These are phyloP conservation scores for Aspergillus pseudoterreus DNA, from an alignment of 2,329 filamentous ascomycete genomes.

Conservation along the genomic window DNA sequence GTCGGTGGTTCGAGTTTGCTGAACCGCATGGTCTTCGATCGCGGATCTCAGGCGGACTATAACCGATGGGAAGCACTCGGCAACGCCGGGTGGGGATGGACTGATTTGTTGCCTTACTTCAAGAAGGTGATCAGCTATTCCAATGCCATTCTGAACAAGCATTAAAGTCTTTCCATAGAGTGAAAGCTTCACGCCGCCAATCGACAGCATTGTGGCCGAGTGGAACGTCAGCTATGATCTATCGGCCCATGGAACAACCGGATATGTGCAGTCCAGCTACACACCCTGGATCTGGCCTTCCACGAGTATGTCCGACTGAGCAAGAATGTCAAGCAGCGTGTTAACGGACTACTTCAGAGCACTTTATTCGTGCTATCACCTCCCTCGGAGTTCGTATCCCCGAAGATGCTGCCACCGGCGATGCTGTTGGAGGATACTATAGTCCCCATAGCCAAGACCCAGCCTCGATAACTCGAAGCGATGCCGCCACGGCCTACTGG, in stretches of 20 bases:
- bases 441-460: slow-evolving; percentile 5
- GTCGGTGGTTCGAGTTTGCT: slow-evolving; percentile 6
- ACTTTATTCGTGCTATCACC: slow-evolving; percentile 4
- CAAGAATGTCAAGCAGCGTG: neutral
- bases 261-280: slow-evolving; percentile 6
- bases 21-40: slow-evolving; percentile 6
- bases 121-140: slow-evolving; percentile 1
- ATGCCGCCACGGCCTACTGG: slow-evolving; percentile 3
- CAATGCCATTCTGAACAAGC: neutral
- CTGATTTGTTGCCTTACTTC: slow-evolving; percentile 1
- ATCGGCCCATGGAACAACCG: slow-evolving; percentile 1
- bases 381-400: neutral
- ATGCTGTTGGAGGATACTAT: slow-evolving; percentile 4
- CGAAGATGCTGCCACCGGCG: slow-evolving; percentile 3
- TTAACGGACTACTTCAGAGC: neutral
- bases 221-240: slow-evolving; percentile 1
- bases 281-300: slow-evolving; percentile 5
- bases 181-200: slow-evolving; percentile 6
- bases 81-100: slow-evolving; percentile 6
- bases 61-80: slow-evolving; percentile 3
- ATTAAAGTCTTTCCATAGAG: neutral
- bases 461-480: neutral
- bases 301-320: neutral
- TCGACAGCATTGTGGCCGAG: neutral
- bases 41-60: neutral